A percentile compares a stretch with the other conserved stretches of the same genome.
phyloP scores from a whole-genome alignment of 805 yeast genomes.

The Myxozyma vanderwaltii region DNA sequence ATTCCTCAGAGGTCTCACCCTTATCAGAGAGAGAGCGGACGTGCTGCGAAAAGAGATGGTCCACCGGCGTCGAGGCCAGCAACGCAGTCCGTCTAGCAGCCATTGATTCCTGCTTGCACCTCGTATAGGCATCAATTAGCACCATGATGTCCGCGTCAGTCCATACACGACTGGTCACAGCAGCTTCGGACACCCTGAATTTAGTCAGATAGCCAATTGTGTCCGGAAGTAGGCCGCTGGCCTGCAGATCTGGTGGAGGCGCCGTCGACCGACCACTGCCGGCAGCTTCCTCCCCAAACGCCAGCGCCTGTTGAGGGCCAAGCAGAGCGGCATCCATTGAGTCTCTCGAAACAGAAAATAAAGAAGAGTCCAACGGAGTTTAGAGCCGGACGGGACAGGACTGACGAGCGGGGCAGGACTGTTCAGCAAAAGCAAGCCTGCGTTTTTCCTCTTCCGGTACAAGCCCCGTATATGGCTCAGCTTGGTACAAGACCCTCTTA shows the following conservation, averaged over 20 bases:
- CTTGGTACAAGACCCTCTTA: background rate
- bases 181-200: conserved; percentile 5
- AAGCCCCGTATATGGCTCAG: background rate
- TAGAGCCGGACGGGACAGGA: background rate
- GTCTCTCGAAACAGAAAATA: background rate
- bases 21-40: conserved; percentile 2
- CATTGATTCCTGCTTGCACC: conserved; percentile 20
- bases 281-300: background rate
- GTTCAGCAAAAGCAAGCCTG: background rate
- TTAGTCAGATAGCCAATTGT: conserved; percentile 6
- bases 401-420: background rate
- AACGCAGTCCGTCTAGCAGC: conserved; percentile 4
- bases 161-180: conserved; percentile 19
- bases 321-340: conserved; percentile 10
- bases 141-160: conserved; percentile 23
- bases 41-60: conserved; percentile 1
- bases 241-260: conserved; percentile 3
- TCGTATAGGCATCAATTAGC: conserved; percentile 19
- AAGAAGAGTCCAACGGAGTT: background rate
- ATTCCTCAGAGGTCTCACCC: conserved; percentile 16
- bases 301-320: conserved; percentile 7
- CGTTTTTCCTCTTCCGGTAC: background rate
- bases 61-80: background rate
- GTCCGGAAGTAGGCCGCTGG: conserved; percentile 9
- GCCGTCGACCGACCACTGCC: conserved; percentile 1